Evolutionary conservation across 257 asterid genomes (phyloP).

Genomic region (Parsonsia alboflavescens): DNA sequence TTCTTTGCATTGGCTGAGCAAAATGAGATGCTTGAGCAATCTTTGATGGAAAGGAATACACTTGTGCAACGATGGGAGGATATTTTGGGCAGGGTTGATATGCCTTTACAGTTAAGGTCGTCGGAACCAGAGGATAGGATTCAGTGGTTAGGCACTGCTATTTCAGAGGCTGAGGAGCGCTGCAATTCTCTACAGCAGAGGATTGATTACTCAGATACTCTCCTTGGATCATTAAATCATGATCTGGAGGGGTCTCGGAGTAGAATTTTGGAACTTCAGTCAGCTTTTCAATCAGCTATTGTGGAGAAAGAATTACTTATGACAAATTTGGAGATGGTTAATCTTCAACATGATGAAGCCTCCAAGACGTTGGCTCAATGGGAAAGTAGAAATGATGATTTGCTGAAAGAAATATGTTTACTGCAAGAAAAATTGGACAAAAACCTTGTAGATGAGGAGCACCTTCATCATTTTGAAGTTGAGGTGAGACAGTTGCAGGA

Average conservation of each 20-base stretch:
- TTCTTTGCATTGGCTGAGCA: conserved; percentile 94
- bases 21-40: conserved; percentile 98
- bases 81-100: conserved; percentile 54
- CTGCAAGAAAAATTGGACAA: conserved; percentile 47
- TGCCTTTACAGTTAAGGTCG: conserved; percentile 78
- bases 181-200: conserved; percentile 70
- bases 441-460: conserved; percentile 56
- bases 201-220: conserved; percentile 56
- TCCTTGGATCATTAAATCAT: conserved; percentile 50
- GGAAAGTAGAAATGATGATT: conserved; percentile 35
- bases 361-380: conserved; percentile 36
- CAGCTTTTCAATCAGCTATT: conserved; percentile 47
- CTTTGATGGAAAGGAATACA: conserved; percentile 84
- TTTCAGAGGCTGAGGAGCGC: conserved; percentile 57
- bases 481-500: conserved; percentile 53
- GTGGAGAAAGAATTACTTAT: conserved; percentile 57
- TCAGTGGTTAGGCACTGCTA: conserved; percentile 70
- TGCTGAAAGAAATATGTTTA: conserved; percentile 44
- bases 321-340: conserved; percentile 52
- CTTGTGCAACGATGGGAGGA: conserved; percentile 92
- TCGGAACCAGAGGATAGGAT: conserved; percentile 83
- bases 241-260: conserved; percentile 57
- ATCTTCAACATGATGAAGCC: conserved; percentile 40
- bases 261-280: conserved; percentile 56
- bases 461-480: conserved; percentile 38